Evolutionary conservation across 2,329 filamentous ascomycete genomes (phyloP).

Genomic region (Penicillium sp.): DNA sequence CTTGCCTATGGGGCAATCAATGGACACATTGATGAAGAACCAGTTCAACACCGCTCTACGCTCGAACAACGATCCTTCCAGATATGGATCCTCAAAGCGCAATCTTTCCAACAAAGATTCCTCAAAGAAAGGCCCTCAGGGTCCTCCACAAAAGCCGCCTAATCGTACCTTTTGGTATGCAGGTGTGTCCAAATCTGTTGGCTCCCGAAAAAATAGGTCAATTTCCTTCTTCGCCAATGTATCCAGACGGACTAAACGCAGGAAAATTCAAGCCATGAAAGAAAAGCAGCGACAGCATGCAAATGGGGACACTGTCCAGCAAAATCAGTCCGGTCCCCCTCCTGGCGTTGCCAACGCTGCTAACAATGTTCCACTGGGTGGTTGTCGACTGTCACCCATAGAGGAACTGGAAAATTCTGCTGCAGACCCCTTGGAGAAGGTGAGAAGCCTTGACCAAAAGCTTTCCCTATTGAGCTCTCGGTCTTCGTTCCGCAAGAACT

Average conservation of each 20-base stretch:
- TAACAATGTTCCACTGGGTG: neutral
- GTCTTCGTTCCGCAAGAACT: neutral
- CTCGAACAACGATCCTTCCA: neutral
- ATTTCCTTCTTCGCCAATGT: neutral
- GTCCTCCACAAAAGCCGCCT: neutral
- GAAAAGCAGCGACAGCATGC: neutral
- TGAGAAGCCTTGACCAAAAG: neutral
- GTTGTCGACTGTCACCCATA: neutral
- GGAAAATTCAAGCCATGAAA: neutral
- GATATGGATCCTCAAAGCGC: neutral
- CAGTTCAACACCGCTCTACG: neutral
- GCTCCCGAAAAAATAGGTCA: neutral
- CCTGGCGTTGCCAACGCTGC: neutral
- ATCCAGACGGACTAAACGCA: neutral
- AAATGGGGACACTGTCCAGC: neutral
- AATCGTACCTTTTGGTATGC: neutral
- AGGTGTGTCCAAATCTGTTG: neutral
- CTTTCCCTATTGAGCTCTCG: neutral
- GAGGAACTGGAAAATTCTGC: neutral
- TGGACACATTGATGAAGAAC: neutral
- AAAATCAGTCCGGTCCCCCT: neutral
- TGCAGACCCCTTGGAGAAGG: conserved; percentile 1
- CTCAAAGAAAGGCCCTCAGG: neutral
- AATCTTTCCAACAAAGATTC: neutral
- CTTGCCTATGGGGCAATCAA: neutral